Base-by-base conservation (phyloP, 2,329 filamentous ascomycete species). In the Pseudogymnoascus sp. region DNA sequence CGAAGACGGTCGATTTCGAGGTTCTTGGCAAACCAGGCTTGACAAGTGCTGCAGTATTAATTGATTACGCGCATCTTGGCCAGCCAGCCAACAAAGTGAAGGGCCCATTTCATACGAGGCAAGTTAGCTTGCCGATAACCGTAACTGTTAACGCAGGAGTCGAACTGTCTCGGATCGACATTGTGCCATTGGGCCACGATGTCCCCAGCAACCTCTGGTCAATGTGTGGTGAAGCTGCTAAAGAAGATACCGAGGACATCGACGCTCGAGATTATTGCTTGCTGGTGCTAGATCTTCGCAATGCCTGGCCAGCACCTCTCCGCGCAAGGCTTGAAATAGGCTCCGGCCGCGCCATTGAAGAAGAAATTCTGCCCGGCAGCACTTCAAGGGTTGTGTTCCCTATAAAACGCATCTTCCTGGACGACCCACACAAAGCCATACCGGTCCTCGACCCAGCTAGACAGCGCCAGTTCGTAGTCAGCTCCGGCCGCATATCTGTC, bases 391-490 rank as follows among this genome's bases (percentile, higher is more conserved):
- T 96, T 35, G 82, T 93, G 61, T 78, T 96, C 10, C 87, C 92
- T 0, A 78, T 96, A 2, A 88, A 85, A 62, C 85, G 90, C 37
- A 80, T 96, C 40, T 90, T 89, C 72, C 74, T 96, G 19, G 81
- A 86, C n/a, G 84, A 95, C 66, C 86, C 91, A 2, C 85, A 92
- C 71, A 86, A 87, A 1, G 80, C 88, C 1, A 90, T 97, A 40
- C 93, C 92, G 0, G 87, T 86, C 1, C 80, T 96, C 8, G 92
- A 93, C 68, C 88, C 89, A 0, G 86, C 88, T 0, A 86, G 88
- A n/a, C 88, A 91, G 71, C 84, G 92, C n/a, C 93, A 97, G 72
- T 97, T 96, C 70, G 90, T 97, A 31, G 90, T 96, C 47, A 95
- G 89, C 74, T 84, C 87, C 14, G 87, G 85, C 71, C 90, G 90